Percentiles rank a stretch among this genome's conserved stretches.
These are phyloP conservation scores for Bauhinia variegata DNA, from an alignment of 306 rosid genomes.

Conservation along the genomic window DNA sequence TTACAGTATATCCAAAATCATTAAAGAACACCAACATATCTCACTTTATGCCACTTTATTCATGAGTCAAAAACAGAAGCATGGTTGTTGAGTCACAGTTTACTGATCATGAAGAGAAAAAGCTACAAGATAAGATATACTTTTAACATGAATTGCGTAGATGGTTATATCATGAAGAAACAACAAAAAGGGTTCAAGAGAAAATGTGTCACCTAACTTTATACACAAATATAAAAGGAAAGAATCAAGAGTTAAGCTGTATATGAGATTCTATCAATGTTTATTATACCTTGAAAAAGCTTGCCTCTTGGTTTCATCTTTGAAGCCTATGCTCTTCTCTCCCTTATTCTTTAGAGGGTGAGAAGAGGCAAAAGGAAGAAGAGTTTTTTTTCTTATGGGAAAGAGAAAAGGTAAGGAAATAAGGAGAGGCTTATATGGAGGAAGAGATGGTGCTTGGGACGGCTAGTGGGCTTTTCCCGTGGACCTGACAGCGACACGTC, in stretches of 20 bases:
- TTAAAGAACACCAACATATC: constrained; percentile 4
- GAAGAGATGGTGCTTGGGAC: no score
- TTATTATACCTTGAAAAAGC: constrained; percentile 52
- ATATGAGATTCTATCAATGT: not conserved
- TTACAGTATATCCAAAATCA: constrained; percentile 23
- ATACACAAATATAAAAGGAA: not conserved
- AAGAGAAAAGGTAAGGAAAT: constrained; percentile 28
- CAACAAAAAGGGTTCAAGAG: no score
- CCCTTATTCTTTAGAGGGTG: constrained; percentile 13
- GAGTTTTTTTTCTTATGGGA: constrained; percentile 21
- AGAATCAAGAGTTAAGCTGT: not conserved
- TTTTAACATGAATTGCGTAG: constrained; percentile 34
- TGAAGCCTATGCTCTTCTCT: constrained; percentile 29
- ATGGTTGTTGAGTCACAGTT: constrained; percentile 20
- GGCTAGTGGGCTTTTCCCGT: constrained; percentile 62
- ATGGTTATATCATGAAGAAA: no score
- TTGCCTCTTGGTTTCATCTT: constrained; percentile 55
- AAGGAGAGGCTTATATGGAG: constrained; percentile 44
- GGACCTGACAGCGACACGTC: constrained; percentile 60
- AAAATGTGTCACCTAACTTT: not conserved
- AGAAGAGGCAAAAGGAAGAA: constrained; percentile 26
- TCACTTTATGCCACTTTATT: not conserved
- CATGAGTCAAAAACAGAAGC: not conserved
- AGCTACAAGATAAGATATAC: constrained; percentile 14
- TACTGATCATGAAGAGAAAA: constrained; percentile 31